A percentile compares a stretch with the other conserved stretches of the same genome.
These are phyloP conservation scores for Gossypium schwendimanii DNA, from an alignment of 441 rosid genomes.

Conservation along the genomic window DNA sequence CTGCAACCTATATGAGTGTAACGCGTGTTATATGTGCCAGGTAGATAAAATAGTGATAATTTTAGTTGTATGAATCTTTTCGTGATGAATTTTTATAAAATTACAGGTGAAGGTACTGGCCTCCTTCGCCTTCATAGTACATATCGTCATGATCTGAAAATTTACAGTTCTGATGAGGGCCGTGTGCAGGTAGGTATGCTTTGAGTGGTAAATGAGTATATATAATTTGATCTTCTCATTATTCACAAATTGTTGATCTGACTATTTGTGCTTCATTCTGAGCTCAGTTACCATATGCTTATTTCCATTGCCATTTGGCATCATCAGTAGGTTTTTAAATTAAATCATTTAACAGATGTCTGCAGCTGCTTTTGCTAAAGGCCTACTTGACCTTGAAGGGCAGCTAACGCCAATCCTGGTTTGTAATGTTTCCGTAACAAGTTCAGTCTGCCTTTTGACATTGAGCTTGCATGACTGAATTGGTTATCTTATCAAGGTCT, in stretches of 20 bases:
- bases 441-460: conserved; percentile 15
- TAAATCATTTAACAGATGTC: conserved; percentile 61
- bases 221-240: background rate
- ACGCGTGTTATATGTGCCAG: background rate
- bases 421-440: conserved; percentile 20
- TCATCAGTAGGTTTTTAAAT: conserved; percentile 2
- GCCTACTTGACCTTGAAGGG: conserved; percentile 99
- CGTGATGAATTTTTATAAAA: conserved; percentile 1
- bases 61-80: background rate
- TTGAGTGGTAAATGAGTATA: conserved; percentile 9
- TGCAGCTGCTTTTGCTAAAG: conserved; percentile 99
- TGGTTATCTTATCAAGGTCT: conserved; percentile 50
- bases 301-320: background rate
- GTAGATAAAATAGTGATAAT: conserved; percentile 13
- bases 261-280: conserved; percentile 1
- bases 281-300: background rate
- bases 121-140: conserved; percentile 99
- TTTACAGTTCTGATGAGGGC: conserved; percentile 99
- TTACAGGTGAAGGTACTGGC: conserved; percentile 97
- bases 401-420: conserved; percentile 98
- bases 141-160: conserved; percentile 98
- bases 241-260: background rate
- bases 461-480: conserved; percentile 9
- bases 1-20: background rate
- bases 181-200: conserved; percentile 97